phyloP scores from a whole-genome alignment of 768 basidiomycete genomes.

The Dentipellis fragilis region DNA sequence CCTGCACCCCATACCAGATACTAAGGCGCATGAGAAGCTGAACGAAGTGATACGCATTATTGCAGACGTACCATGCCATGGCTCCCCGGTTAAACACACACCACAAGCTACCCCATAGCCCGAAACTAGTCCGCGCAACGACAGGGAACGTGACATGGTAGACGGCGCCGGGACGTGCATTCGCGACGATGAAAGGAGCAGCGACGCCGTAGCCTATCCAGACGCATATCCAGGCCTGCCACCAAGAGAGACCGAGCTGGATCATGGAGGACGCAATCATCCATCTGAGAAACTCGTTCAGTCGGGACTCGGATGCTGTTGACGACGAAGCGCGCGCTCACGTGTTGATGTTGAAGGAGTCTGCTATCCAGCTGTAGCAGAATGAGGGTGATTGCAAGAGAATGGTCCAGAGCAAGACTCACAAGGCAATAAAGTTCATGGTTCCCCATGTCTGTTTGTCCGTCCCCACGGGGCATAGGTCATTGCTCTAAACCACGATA shows the following conservation, averaged over 20 bases:
- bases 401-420: slow-evolving; percentile 13
- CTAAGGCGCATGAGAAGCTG: slow-evolving; percentile 22
- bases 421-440: slow-evolving; percentile 63
- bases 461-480: slow-evolving; percentile 56
- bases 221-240: slow-evolving; percentile 79
- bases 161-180: slow-evolving; percentile 68
- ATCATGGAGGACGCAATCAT: slow-evolving; percentile 74
- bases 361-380: slow-evolving; percentile 58
- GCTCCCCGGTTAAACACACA: slow-evolving; percentile 66
- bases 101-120: slow-evolving; percentile 71
- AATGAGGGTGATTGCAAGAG: slow-evolving; percentile 3
- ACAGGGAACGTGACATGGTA: slow-evolving; percentile 74
- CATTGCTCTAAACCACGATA: slow-evolving; percentile 44
- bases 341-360: slow-evolving; percentile 75
- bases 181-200: slow-evolving; percentile 65
- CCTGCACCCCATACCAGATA: slow-evolving; percentile 72
- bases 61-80: slow-evolving; percentile 52
- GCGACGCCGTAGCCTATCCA: slow-evolving; percentile 37
- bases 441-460: slow-evolving; percentile 56
- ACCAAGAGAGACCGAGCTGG: slow-evolving; percentile 65
- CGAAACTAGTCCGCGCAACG: slow-evolving; percentile 67
- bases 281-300: slow-evolving; percentile 35
- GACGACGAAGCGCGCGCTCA: slow-evolving; percentile 22
- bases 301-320: neutral
- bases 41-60: neutral